Evolutionary conservation across 495 filamentous ascomycete genomes (phyloP), one percentile per base, ranked within the genome.

Genomic region (Oleoguttula mirabilis): DNA sequence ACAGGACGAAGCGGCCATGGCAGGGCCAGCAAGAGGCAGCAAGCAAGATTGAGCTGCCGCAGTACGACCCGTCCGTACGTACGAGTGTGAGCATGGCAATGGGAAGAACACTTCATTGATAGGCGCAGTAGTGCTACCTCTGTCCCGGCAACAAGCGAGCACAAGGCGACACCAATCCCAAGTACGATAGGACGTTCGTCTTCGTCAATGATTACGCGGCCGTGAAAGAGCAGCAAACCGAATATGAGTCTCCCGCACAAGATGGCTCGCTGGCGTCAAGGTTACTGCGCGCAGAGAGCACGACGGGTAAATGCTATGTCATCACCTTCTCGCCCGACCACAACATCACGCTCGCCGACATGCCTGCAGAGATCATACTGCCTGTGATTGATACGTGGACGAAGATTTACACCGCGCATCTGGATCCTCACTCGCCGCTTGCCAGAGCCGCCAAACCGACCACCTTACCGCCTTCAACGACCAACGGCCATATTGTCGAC

Each of bases 121-220:
- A 22, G 28, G 8, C 36, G 22, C 19, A 47, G 39, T 43, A 52
- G 49, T 99, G 90, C 64, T 99, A 94, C 56, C 74, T 99, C n/a
- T 99, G 90, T 58, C 90, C 90, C 1, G 79, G 87, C 24, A 99
- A 99, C 57, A 70, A 79, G 51, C 78, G 90, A n/a, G 90, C 88
- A 2, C 77, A 85, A 55, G 92, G 90, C 43, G 84, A 93, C 54
- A 58, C 59, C 47, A 99, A 96, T 57, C 92, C 90, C 0, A 66
- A 82, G 21, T 99, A 95, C 57, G 66, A 80, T 24, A 76, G 68
- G 43, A 94, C 88, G 0, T 95, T 94, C 51, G 79, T 88, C 10
- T 99, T 99, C 48, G 83, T 95, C 32, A 99, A 99, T 55, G 90
- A 99, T 61, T 99, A 90, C 59, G 88, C 84, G 52, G 90, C 90